phyloP scores from a whole-genome alignment of 805 yeast genomes.

The Yamadazyma endophytica region DNA sequence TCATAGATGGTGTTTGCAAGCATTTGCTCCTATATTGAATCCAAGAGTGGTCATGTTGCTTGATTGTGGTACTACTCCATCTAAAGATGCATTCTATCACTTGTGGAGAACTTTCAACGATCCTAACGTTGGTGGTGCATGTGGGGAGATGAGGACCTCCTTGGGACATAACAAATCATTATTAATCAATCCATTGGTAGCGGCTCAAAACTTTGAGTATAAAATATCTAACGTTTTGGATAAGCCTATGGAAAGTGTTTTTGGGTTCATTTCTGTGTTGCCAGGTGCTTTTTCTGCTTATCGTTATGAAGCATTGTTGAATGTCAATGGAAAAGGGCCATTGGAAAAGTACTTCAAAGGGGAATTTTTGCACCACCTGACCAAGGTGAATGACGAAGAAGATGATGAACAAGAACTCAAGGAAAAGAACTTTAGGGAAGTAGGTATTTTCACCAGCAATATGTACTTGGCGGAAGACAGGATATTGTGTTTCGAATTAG shows the following conservation, averaged over 20 bases:
- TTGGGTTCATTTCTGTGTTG: constrained; percentile 90
- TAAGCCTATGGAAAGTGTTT: constrained; percentile 91
- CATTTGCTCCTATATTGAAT: constrained; percentile 75
- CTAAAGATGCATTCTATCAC: constrained; percentile 77
- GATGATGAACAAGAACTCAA: constrained; percentile 38
- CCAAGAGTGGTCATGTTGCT: constrained; percentile 81
- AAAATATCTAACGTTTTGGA: constrained; percentile 93
- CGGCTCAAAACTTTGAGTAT: constrained; percentile 96
- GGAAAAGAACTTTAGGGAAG: constrained; percentile 35
- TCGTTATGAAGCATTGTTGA: constrained; percentile 72
- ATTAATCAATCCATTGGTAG: constrained; percentile 81
- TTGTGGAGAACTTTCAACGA: constrained; percentile 84
- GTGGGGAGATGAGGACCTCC: constrained; percentile 93
- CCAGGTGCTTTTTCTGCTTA: constrained; percentile 98
- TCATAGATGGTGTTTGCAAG: constrained; percentile 95
- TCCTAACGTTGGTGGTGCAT: constrained; percentile 90
- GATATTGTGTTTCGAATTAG: constrained; percentile 89
- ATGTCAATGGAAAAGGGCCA: constrained; percentile 76
- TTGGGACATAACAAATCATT: constrained; percentile 53
- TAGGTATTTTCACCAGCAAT: constrained; percentile 85
- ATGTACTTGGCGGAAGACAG: constrained; percentile 98
- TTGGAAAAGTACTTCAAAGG: constrained; percentile 89
- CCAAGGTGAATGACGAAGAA: constrained; percentile 38
- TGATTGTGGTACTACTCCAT: constrained; percentile 95
- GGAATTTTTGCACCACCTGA: constrained; percentile 68